These are phyloP conservation scores for Mycena capillaripes DNA, from an alignment of 768 basidiomycete genomes.

Conservation along the genomic window DNA sequence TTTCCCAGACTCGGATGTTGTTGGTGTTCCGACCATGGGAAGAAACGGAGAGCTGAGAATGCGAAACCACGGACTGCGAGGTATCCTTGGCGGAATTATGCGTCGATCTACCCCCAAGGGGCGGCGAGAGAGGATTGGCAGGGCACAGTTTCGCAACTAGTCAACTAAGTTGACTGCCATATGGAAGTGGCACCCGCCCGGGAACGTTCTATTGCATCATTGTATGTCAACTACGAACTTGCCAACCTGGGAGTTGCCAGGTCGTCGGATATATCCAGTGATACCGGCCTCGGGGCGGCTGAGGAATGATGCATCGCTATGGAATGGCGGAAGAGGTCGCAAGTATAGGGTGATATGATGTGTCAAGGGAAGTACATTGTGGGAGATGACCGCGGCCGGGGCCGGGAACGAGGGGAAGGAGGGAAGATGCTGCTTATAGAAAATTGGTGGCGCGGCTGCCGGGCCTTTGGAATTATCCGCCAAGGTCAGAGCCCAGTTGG, in stretches of 20 bases:
- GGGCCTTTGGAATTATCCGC: slow-evolving; percentile 44
- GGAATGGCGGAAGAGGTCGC: slow-evolving; percentile 25
- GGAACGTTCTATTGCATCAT: neutral
- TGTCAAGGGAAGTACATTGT: slow-evolving; percentile 32
- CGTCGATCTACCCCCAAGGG: neutral
- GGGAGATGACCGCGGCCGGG: slow-evolving; percentile 33
- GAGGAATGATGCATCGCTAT: slow-evolving; percentile 27
- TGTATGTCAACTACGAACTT: slow-evolving; percentile 35
- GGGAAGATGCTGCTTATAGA: slow-evolving; percentile 68
- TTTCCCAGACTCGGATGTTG: neutral
- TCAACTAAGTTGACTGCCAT: slow-evolving; percentile 17
- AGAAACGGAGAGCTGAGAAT: neutral
- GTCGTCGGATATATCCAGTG: slow-evolving; percentile 46
- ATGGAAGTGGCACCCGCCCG: neutral
- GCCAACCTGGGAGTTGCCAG: slow-evolving; percentile 34
- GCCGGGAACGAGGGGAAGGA: slow-evolving; percentile 53
- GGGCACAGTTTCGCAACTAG: neutral
- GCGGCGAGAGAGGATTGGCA: neutral
- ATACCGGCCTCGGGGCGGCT: slow-evolving; percentile 38
- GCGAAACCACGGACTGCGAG: slow-evolving; percentile 14
- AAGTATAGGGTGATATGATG: slow-evolving; percentile 41
- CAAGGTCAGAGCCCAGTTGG: slow-evolving; percentile 71
- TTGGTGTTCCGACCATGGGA: neutral
- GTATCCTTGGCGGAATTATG: neutral
- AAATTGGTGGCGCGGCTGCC: slow-evolving; percentile 39